Percentiles rank a stretch among this genome's conserved stretches.
Conservation (phyloP, 2,329 filamentous ascomycete genomes). For the Lachnellula cervina region DNA sequence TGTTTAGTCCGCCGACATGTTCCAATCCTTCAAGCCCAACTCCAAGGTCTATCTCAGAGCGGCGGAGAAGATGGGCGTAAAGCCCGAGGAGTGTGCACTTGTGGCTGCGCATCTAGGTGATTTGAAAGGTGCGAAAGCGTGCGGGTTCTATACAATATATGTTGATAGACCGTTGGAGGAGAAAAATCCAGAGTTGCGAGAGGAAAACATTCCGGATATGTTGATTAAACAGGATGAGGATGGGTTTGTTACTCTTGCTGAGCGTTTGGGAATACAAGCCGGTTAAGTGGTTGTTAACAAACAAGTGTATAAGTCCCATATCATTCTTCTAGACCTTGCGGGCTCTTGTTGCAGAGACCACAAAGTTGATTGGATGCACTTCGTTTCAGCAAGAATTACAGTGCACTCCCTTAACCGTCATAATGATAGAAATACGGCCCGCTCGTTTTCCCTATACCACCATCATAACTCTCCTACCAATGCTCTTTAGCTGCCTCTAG, state of each 20-base stretch:
- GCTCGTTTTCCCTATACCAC: too few species aligned
- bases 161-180: constrained; percentile 11
- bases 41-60: constrained; percentile 64
- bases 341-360: too few species aligned
- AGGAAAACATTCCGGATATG: constrained; percentile 10
- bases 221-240: constrained; percentile 12
- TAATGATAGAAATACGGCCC: too few species aligned
- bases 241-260: constrained; percentile 13
- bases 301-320: too few species aligned
- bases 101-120: constrained; percentile 71
- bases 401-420: too few species aligned
- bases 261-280: constrained; percentile 12
- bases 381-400: too few species aligned
- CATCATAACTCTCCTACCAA: too few species aligned
- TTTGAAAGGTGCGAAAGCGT: constrained; percentile 56
- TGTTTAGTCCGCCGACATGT: constrained; percentile 63
- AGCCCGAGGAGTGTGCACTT: constrained; percentile 58
- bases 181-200: constrained; percentile 10
- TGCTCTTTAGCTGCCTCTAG: too few species aligned
- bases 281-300: constrained; percentile 4
- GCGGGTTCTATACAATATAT: constrained; percentile 38
- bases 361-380: too few species aligned
- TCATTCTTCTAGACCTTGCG: too few species aligned
- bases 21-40: constrained; percentile 68
- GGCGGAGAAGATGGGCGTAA: constrained; percentile 49